Conservation (phyloP, 192 early-diverging fungal species). For the Radiomyces spectabilis region DNA sequence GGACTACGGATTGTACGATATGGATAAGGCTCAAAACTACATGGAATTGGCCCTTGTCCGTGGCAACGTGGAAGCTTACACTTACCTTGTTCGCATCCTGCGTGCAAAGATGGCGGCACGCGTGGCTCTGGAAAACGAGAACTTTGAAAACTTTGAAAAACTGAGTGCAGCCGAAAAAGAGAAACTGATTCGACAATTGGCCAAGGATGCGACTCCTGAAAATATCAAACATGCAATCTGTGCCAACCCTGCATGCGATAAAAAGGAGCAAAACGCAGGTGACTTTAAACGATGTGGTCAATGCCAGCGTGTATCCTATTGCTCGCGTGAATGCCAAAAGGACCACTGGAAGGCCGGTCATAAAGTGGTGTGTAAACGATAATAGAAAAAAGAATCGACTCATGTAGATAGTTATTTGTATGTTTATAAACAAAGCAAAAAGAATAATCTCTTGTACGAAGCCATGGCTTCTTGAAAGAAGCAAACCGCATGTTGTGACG, state of each 20-base stretch:
- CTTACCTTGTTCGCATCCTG: constrained; percentile 33
- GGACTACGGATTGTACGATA: constrained; percentile 41
- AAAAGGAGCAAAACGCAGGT: constrained; percentile 32
- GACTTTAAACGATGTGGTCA: constrained; percentile 38
- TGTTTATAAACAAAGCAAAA: too few species aligned
- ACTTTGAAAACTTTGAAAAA: constrained; percentile 25
- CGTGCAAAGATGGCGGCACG: constrained; percentile 35
- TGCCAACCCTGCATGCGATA: constrained; percentile 31
- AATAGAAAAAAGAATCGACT: too few species aligned
- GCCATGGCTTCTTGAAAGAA: too few species aligned
- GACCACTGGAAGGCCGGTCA: constrained; percentile 45
- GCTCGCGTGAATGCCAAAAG: constrained; percentile 44
- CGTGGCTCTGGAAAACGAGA: constrained; percentile 26
- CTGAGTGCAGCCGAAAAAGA: constrained; percentile 15
- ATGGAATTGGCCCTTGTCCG: constrained; percentile 43
- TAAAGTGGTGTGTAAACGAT: constrained; percentile 31
- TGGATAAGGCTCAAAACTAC: constrained; percentile 41
- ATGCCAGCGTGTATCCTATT: constrained; percentile 41
- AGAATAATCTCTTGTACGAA: too few species aligned
- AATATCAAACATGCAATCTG: constrained; percentile 21
- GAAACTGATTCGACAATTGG: constrained; percentile 19
- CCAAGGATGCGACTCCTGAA: constrained; percentile 21
- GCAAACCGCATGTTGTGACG: too few species aligned
- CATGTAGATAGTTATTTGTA: too few species aligned
- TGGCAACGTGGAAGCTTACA: constrained; percentile 36